Evolutionary conservation across 306 rosid genomes (phyloP), one percentile per base, ranked within the genome.

Genomic region (Lagenaria siceraria): DNA sequence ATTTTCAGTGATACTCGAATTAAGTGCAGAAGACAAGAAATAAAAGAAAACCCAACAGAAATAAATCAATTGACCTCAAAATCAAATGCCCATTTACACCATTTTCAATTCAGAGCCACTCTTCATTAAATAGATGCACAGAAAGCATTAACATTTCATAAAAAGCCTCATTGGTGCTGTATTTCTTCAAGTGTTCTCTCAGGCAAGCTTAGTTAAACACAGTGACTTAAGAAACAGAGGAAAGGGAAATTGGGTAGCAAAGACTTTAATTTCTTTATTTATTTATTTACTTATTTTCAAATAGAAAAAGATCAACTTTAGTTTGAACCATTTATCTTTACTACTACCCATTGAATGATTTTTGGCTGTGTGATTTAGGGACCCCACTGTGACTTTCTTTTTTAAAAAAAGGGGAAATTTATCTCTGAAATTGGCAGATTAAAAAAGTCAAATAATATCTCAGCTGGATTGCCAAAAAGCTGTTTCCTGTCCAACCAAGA

Each of bases 381-480:
- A 69, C 75, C 75, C 75, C 42, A 22, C 43, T 25, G 58, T 71
- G 60, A 27, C 76, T 72, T 72, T 72, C 14, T 19, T 54, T 17
- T 7, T 17, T 43, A 13, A 51, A 51, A 51, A 5, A 51, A 51
- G 14, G 14, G 3, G 55, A 51, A 51, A 15, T 68, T 8, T 9
- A 65, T 70, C 76, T 43, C 48, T 65, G 53, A 46, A 46, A 70
- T 22, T 72, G 24, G 60, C 59, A 27, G 76, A 72, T 72, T 72
- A 72, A 48, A 59, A 87, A 89, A 89, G 92, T 91, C 98, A 93
- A 88, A 83, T 78, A 74, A 80, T 85, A 40, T 4, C 69, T 70
- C 82, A 78, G 87, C 87, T 82, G 78, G 80, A 61, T 76, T 60
- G 40, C 17, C 75, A 78, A 85, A 91, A 90, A 89, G 92, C 90